Evolutionary conservation across 495 filamentous ascomycete species (phyloP).

Genomic region (Penicillium ucsense): DNA sequence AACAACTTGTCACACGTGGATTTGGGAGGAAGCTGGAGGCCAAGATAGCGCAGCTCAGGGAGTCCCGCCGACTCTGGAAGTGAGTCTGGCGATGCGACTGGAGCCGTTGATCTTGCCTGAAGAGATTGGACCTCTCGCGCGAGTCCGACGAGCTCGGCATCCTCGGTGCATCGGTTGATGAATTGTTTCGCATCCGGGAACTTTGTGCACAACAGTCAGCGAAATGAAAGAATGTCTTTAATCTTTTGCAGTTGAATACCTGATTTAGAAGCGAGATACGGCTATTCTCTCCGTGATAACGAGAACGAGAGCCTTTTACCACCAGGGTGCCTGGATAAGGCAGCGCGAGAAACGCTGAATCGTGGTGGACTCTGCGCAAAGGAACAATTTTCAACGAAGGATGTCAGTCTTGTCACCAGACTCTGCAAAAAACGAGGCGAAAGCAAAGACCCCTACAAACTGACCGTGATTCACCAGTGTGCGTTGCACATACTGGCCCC

Average conservation of each 20-base stretch:
- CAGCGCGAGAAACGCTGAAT: neutral
- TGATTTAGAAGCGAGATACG: slow-evolving; percentile 16
- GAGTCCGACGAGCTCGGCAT: slow-evolving; percentile 9
- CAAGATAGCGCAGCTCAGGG: slow-evolving; percentile 10
- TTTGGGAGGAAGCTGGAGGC: slow-evolving; percentile 11
- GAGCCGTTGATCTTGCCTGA: slow-evolving; percentile 9
- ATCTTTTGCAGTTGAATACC: neutral
- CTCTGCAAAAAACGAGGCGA: neutral
- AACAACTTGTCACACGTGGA: slow-evolving; percentile 14
- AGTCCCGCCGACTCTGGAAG: slow-evolving; percentile 6
- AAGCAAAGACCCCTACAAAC: neutral
- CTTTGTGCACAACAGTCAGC: slow-evolving; percentile 3
- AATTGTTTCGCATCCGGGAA: slow-evolving; percentile 17
- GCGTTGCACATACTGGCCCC: neutral
- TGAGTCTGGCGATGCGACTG: slow-evolving; percentile 10
- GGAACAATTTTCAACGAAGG: neutral
- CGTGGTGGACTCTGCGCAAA: slow-evolving; percentile 1
- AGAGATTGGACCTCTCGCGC: slow-evolving; percentile 23
- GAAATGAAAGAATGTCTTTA: too few relatives aligned
- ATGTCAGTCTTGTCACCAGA: neutral
- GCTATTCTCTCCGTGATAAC: slow-evolving; percentile 19
- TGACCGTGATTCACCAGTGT: slow-evolving; percentile 6
- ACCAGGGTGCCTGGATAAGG: slow-evolving; percentile 11
- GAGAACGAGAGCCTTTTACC: slow-evolving; percentile 16
- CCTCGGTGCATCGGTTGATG: slow-evolving; percentile 12